Percentiles rank a stretch among this genome's conserved stretches.
phyloP scores from a whole-genome alignment of 2,329 filamentous ascomycete genomes.

The Emmonsiellopsis sp. region DNA sequence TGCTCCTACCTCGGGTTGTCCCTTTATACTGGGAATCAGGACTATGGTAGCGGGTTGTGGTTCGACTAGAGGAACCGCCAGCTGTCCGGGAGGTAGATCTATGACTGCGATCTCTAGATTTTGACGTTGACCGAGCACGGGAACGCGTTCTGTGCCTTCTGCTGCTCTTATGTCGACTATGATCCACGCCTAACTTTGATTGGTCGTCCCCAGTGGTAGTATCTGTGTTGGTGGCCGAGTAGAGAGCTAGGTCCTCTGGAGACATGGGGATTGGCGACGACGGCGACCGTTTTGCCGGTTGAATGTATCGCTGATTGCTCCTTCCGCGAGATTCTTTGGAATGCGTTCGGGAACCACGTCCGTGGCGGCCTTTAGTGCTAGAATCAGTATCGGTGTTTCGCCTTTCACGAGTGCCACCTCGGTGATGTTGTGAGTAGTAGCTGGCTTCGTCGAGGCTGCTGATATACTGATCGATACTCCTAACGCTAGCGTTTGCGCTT shows the following conservation, averaged over 20 bases:
- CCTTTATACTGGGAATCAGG: conserved; percentile 19
- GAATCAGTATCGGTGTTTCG: conserved; percentile 40
- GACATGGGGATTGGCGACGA: conserved; percentile 93
- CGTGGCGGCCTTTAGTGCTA: conserved; percentile 37
- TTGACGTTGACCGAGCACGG: conserved; percentile 4
- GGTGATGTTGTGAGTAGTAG: conserved; percentile 46
- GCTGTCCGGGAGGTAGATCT: conserved; percentile 29
- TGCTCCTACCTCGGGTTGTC: conserved; percentile 49
- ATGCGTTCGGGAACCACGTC: conserved; percentile 45
- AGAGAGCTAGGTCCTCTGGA: conserved; percentile 60
- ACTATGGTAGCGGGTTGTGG: conserved; percentile 30
- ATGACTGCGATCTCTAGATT: conserved; percentile 23
- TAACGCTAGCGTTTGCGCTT: conserved; percentile 51
- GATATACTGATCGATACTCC: conserved; percentile 74
- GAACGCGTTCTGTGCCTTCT: conserved; percentile 45
- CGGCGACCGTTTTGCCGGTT: conserved; percentile 72
- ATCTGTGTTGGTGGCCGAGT: conserved; percentile 37
- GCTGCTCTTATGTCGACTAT: conserved; percentile 19
- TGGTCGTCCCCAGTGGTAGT: conserved; percentile 26
- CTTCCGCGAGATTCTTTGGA: conserved; percentile 62
- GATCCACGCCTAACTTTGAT: conserved; percentile 24
- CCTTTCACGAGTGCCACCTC: conserved; percentile 37
- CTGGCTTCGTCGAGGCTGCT: conserved; percentile 73
- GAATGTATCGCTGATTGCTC: conserved; percentile 56
- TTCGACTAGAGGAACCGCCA: conserved; percentile 27